A percentile compares a stretch with the other conserved stretches of the same genome.
These are phyloP conservation scores for Claviceps spartinae DNA, from an alignment of 2,329 filamentous ascomycete species.

Conservation along the genomic window DNA sequence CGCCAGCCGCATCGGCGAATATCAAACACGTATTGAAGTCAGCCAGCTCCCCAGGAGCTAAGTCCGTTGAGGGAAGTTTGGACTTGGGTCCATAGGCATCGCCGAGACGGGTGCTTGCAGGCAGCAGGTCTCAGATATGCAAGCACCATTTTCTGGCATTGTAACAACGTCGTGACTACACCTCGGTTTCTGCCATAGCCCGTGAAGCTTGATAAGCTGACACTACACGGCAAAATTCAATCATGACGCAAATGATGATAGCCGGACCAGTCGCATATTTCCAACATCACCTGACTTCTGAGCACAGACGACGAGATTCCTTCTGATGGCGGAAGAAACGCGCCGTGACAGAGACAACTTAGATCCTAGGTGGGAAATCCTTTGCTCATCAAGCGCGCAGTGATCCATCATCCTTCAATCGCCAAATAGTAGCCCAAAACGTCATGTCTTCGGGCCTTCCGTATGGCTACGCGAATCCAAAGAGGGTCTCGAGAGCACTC, in stretches of 20 bases:
- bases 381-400: background rate
- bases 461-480: constrained; percentile 4
- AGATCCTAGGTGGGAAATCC: background rate
- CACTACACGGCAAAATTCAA: background rate
- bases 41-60: background rate
- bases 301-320: background rate
- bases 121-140: constrained; percentile 5
- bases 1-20: constrained; percentile 6
- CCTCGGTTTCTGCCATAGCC: background rate
- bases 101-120: constrained; percentile 10
- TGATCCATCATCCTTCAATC: constrained; percentile 1
- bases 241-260: background rate
- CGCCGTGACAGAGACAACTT: background rate
- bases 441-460: constrained; percentile 4
- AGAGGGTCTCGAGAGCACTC: constrained; percentile 1
- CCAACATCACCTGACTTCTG: background rate
- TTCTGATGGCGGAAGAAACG: background rate
- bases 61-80: constrained; percentile 1
- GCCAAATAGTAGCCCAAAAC: background rate
- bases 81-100: constrained; percentile 7
- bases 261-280: background rate
- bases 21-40: constrained; percentile 3
- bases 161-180: background rate
- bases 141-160: constrained; percentile 2
- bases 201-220: constrained; percentile 3